These are phyloP conservation scores for Eimeria necatrix DNA, from an alignment of 169 alveolate species.

Conservation along the genomic window DNA sequence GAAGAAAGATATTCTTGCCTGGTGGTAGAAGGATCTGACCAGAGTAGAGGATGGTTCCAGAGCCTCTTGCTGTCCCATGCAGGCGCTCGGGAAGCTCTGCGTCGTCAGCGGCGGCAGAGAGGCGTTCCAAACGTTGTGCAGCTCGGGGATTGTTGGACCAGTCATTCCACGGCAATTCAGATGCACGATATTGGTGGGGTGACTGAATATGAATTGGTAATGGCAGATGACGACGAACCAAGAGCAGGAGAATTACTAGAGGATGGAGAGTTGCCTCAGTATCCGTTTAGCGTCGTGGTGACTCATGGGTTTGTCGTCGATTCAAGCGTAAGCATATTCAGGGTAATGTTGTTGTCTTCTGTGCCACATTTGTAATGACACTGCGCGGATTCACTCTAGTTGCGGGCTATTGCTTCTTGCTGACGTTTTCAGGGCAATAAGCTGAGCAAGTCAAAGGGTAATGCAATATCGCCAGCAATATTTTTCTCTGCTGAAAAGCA, in stretches of 20 bases:
- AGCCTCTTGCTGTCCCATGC: slow-evolving; percentile 85
- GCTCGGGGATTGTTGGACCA: not conserved
- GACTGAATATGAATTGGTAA: not conserved
- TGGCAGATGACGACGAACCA: not conserved
- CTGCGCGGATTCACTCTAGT: not conserved
- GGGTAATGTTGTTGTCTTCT: not conserved
- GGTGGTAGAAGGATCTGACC: slow-evolving; percentile 91
- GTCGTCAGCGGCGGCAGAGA: slow-evolving; percentile 24
- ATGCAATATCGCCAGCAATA: slow-evolving; percentile 90
- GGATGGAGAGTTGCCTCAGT: slow-evolving; percentile 79
- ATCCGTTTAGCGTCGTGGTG: slow-evolving; percentile 94
- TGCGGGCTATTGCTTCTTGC: not conserved
- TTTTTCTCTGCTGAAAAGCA: slow-evolving; percentile 70
- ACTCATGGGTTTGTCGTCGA: slow-evolving; percentile 97
- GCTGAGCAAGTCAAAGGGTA: slow-evolving; percentile 96
- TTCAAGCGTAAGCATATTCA: slow-evolving; percentile 12
- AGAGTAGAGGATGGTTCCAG: slow-evolving; percentile 93
- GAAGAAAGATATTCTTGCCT: slow-evolving; percentile 46
- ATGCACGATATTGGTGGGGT: not conserved
- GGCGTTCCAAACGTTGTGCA: not conserved
- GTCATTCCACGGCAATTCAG: not conserved
- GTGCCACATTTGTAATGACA: not conserved
- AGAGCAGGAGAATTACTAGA: not conserved
- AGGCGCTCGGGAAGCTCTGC: slow-evolving; percentile 72
- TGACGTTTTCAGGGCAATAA: slow-evolving; percentile 92